Percentiles rank a stretch among this genome's conserved stretches.
phyloP scores from a whole-genome alignment of 208 protist species.

The Strigomonas culicis region DNA sequence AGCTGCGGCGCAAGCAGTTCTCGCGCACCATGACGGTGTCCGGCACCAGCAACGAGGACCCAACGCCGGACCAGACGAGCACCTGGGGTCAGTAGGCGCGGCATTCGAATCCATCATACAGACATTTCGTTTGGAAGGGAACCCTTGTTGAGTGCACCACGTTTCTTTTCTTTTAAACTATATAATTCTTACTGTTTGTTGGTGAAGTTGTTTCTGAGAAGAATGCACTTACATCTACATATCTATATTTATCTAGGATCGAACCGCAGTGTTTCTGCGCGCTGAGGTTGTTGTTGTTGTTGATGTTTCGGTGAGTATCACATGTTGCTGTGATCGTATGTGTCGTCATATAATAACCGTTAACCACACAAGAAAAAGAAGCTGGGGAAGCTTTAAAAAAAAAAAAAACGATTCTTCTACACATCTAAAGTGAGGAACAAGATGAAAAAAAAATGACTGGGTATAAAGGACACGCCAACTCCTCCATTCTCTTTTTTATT shows the following conservation, averaged over 20 bases:
- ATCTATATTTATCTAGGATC: too few relatives aligned
- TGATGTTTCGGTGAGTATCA: too few relatives aligned
- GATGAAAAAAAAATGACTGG: too few relatives aligned
- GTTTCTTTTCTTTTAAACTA: not conserved
- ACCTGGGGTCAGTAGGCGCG: too few relatives aligned
- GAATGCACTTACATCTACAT: not conserved
- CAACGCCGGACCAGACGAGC: constrained; percentile 51
- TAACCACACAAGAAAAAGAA: not conserved
- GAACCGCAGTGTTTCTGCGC: too few relatives aligned
- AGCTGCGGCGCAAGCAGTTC: constrained; percentile 81
- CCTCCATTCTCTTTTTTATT: too few relatives aligned
- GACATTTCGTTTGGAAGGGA: too few relatives aligned
- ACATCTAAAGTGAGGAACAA: not conserved
- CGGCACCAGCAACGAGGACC: constrained; percentile 57
- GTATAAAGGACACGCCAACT: too few relatives aligned
- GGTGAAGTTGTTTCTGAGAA: not conserved
- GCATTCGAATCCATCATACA: too few relatives aligned
- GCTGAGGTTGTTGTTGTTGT: too few relatives aligned
- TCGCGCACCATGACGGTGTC: constrained; percentile 29
- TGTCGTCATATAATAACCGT: not conserved
- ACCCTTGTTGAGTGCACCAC: not conserved
- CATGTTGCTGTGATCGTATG: too few relatives aligned
- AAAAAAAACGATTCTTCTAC: not conserved
- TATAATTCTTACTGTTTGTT: not conserved
- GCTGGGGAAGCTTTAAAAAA: not conserved